Conservation (phyloP, 1,139 yeast genomes). For the Protomyces pachydermus region DNA sequence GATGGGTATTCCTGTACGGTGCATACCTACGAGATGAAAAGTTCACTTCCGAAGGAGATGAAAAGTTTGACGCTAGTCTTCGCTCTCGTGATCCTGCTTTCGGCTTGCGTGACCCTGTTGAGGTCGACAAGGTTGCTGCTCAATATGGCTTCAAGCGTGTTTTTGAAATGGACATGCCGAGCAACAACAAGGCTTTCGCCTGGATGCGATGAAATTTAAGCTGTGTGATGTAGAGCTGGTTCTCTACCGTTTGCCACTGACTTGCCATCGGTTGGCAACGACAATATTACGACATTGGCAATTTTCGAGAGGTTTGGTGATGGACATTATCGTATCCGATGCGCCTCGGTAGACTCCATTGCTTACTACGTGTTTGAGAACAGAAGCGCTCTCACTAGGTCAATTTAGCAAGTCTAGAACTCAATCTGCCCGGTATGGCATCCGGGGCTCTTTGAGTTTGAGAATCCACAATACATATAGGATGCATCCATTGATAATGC, state of each 20-base stretch:
- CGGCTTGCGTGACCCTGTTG: constrained; percentile 6
- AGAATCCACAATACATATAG: too few species aligned
- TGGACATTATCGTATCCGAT: too few species aligned
- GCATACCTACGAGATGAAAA: constrained; percentile 9
- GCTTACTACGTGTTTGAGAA: too few species aligned
- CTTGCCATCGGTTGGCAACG: neutral
- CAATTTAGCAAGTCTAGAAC: too few species aligned
- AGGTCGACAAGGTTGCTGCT: constrained; percentile 3
- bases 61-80: constrained; percentile 2
- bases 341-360: too few species aligned
- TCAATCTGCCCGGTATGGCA: too few species aligned
- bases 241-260: neutral
- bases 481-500: too few species aligned
- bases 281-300: neutral
- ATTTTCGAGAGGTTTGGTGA: too few species aligned
- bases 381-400: too few species aligned
- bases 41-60: constrained; percentile 9
- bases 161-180: neutral
- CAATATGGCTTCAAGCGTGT: constrained; percentile 1
- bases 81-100: constrained; percentile 6
- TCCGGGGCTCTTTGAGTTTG: too few species aligned
- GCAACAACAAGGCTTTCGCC: constrained; percentile 7
- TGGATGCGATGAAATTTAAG: neutral
- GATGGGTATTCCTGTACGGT: constrained; percentile 15
- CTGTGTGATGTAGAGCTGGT: neutral